Conservation (phyloP, 176 grass and related monocot species). For the Pontederia paniculata region DNA sequence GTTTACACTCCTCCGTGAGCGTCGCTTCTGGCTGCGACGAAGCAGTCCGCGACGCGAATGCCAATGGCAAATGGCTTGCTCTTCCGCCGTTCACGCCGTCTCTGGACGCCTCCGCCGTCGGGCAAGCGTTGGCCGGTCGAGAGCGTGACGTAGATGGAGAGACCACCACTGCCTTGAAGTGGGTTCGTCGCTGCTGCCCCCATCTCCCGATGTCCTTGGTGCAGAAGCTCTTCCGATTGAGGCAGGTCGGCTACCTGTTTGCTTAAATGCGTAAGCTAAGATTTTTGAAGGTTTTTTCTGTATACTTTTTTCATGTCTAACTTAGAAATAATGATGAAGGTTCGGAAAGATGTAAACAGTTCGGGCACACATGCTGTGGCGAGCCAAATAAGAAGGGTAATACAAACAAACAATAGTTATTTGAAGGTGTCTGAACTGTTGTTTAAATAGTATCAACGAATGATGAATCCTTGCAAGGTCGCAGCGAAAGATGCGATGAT, state of each 20-base stretch:
- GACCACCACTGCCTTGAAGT: conserved; percentile 43
- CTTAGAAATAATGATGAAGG: conserved; percentile 16
- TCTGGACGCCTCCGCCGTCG: neutral
- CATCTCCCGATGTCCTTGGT: conserved; percentile 52
- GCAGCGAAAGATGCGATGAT: conserved; percentile 61
- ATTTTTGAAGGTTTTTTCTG: neutral
- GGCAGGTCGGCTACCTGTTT: conserved; percentile 42
- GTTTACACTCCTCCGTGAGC: neutral
- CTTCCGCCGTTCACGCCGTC: conserved; percentile 1
- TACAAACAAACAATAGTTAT: neutral
- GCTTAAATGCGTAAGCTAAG: conserved; percentile 24
- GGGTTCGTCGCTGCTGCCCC: conserved; percentile 77
- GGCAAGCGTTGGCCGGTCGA: conserved; percentile 2
- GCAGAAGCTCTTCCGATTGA: conserved; percentile 78
- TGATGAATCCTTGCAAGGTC: conserved; percentile 46
- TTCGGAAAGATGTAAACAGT: conserved; percentile 44
- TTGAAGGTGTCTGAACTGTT: neutral
- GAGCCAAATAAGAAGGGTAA: conserved; percentile 56
- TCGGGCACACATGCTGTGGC: conserved; percentile 19
- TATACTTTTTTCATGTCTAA: neutral
- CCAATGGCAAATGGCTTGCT: conserved; percentile 2
- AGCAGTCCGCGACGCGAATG: neutral
- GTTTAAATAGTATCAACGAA: neutral
- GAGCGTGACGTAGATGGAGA: neutral
- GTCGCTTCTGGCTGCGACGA: neutral